Percentiles rank a stretch among this genome's conserved stretches.
These are phyloP conservation scores for Sugiyamaella marilandica DNA, from an alignment of 805 yeast species.

Conservation along the genomic window DNA sequence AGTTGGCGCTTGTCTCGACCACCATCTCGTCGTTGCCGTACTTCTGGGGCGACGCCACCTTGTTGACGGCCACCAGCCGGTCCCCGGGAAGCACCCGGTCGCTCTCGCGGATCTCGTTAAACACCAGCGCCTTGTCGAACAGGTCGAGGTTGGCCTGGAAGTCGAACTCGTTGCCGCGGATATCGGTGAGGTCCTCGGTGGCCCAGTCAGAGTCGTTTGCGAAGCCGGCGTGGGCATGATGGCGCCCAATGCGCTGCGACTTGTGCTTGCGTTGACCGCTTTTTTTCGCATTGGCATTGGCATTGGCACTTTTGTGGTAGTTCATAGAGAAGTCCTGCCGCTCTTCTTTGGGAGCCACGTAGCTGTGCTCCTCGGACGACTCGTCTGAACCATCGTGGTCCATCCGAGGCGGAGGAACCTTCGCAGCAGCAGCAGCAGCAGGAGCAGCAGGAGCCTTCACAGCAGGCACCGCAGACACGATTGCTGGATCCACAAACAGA, in stretches of 20 bases:
- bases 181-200: conserved; percentile 38
- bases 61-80: conserved; percentile 72
- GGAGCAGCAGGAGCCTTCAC: neutral
- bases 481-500: conserved; percentile 14
- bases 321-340: neutral
- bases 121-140: conserved; percentile 76
- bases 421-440: neutral
- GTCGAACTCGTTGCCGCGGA: conserved; percentile 66
- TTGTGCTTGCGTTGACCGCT: neutral
- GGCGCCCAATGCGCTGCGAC: neutral
- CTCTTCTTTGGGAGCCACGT: neutral
- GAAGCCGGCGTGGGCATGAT: neutral
- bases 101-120: conserved; percentile 63
- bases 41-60: conserved; percentile 38
- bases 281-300: neutral
- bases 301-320: neutral
- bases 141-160: conserved; percentile 74
- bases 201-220: conserved; percentile 19
- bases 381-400: conserved; percentile 6
- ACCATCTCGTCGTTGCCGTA: conserved; percentile 74
- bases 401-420: neutral
- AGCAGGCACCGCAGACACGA: conserved; percentile 9
- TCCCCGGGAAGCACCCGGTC: conserved; percentile 58
- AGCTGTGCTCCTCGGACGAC: neutral
- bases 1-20: conserved; percentile 38